These are phyloP conservation scores for Ogataea trehalophila DNA, from an alignment of 805 yeast species.

Conservation along the genomic window DNA sequence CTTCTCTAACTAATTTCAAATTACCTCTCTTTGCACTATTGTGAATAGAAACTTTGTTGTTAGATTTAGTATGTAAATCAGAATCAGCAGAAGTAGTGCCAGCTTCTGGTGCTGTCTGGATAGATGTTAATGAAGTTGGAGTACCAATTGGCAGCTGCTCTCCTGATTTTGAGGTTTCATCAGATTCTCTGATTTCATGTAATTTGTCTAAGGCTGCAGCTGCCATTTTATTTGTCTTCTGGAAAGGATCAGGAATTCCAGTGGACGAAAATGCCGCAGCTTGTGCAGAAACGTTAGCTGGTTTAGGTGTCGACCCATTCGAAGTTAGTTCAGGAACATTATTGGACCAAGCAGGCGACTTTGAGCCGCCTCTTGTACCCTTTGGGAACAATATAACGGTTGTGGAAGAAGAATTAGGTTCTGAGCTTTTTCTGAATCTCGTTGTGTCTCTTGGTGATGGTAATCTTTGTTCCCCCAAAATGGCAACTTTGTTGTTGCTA, in stretches of 20 bases:
- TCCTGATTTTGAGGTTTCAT: neutral
- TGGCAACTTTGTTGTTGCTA: constrained; percentile 19
- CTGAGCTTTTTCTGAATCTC: constrained; percentile 11
- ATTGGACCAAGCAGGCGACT: constrained; percentile 10
- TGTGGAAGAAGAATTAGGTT: constrained; percentile 14
- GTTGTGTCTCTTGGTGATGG: constrained; percentile 27
- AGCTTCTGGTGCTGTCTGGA: too few relatives aligned
- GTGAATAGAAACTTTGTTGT: too few relatives aligned
- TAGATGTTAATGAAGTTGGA: too few relatives aligned
- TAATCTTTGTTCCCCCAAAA: constrained; percentile 25
- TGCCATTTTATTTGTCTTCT: neutral
- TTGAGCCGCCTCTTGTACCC: constrained; percentile 22
- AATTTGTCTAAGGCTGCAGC: neutral
- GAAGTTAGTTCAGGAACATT: too few relatives aligned
- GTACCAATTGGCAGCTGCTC: too few relatives aligned
- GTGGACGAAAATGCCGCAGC: neutral
- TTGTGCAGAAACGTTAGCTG: constrained; percentile 4
- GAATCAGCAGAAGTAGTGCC: too few relatives aligned
- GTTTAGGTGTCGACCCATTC: neutral
- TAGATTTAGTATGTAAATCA: too few relatives aligned
- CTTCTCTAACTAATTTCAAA: neutral
- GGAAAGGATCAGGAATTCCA: neutral
- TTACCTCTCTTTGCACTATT: neutral
- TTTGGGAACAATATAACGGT: constrained; percentile 49
- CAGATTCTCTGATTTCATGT: neutral